Conservation (phyloP, 2,329 filamentous ascomycete genomes). For the Colletotrichum lupini region DNA sequence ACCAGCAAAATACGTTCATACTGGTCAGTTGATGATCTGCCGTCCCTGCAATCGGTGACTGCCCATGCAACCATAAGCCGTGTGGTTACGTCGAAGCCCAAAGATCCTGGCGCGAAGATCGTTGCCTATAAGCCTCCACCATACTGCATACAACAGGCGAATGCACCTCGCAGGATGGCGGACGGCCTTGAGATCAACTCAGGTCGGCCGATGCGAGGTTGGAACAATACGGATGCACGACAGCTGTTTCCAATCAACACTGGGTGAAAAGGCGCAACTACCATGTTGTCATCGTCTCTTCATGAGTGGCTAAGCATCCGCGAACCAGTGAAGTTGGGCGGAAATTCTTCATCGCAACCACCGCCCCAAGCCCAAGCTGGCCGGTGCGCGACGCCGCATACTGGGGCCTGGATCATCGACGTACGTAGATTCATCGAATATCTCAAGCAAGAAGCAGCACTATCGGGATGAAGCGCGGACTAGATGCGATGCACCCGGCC, state of each 20-base stretch:
- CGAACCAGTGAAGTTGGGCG: background rate
- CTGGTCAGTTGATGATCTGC: constrained; percentile 25
- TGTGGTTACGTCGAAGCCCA: constrained; percentile 14
- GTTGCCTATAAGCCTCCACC: background rate
- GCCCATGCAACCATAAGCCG: constrained; percentile 17
- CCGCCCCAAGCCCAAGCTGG: background rate
- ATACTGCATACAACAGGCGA: background rate
- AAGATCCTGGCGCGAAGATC: constrained; percentile 3
- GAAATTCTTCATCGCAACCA: background rate
- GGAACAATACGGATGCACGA: background rate
- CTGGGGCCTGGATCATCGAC: background rate
- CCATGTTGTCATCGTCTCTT: background rate
- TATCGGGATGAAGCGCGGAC: constrained; percentile 15
- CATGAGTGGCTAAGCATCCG: background rate
- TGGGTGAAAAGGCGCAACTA: background rate
- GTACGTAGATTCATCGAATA: background rate
- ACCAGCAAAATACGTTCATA: background rate
- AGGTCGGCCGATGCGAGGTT: background rate
- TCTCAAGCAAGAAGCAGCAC: background rate
- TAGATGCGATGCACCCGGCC: background rate
- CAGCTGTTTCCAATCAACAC: background rate
- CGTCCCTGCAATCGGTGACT: constrained; percentile 7
- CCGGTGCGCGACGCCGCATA: background rate
- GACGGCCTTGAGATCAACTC: too few relatives aligned
- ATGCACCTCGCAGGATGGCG: background rate